A percentile compares a stretch with the other conserved stretches of the same genome.
Evolutionary conservation across 495 filamentous ascomycete genomes (phyloP).

Genomic region (Tuber aestivum): DNA sequence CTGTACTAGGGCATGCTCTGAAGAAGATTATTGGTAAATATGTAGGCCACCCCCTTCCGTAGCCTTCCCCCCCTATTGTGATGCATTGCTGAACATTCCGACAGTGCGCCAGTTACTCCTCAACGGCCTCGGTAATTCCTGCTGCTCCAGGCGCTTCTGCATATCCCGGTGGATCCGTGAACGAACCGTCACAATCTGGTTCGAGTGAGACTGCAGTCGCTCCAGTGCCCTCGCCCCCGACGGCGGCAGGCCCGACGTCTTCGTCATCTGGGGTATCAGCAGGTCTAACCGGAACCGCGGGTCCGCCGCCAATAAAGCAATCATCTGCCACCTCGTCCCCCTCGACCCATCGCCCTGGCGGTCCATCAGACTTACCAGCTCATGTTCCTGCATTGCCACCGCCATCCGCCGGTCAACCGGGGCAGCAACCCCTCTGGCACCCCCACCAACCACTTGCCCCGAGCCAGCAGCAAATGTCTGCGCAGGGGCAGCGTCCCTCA

Average conservation of each 20-base stretch:
- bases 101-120: constrained; percentile 43
- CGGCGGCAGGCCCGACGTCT: constrained; percentile 25
- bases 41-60: constrained; percentile 50
- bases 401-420: constrained; percentile 23
- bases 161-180: constrained; percentile 29
- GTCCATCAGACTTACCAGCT: constrained; percentile 28
- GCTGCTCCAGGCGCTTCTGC: constrained; percentile 33
- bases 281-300: constrained; percentile 28
- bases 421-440: constrained; percentile 24
- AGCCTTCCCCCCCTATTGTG: neutral
- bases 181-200: constrained; percentile 7
- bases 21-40: constrained; percentile 99
- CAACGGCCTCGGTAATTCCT: constrained; percentile 40
- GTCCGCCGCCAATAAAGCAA: constrained; percentile 30
- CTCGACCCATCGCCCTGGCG: constrained; percentile 23
- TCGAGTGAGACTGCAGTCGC: constrained; percentile 21
- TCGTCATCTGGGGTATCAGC: constrained; percentile 22
- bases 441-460: constrained; percentile 32
- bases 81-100: constrained; percentile 5
- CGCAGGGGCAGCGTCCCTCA: constrained; percentile 28
- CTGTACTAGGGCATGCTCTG: constrained; percentile 68
- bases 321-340: constrained; percentile 27
- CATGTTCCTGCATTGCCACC: constrained; percentile 31
- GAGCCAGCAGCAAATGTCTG: constrained; percentile 24
- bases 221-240: constrained; percentile 29